Base-by-base conservation (phyloP, 2,329 filamentous ascomycete species). In the Botrytis byssoidea region DNA sequence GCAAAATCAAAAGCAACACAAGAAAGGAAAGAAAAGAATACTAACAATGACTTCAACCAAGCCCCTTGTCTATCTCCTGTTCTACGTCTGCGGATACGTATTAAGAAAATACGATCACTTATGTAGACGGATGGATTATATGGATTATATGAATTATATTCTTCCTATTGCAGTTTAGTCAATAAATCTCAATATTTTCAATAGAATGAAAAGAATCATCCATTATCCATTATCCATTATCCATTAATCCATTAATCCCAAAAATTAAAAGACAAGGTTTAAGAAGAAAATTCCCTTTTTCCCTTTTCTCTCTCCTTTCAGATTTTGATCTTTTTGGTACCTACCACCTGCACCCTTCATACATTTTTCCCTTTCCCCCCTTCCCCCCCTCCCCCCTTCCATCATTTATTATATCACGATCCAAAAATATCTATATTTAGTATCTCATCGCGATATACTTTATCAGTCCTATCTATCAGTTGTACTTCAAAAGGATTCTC, bases 361-460 rank as follows among this genome's bases (percentile, higher is more conserved):
- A 64, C 22, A 70, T 63, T 64, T 9, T 35, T 32, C 64, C 42
- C 20, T 48, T 35, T 29, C 29, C 32, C 32, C 63, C 63, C 20
- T 44, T 44, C 42, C 6, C 25, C 64, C 42, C 29, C 25, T 35
- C 44, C 29, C 37, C 37, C 37, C 61, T 42, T 42, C 22, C 25
- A n/a, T 40, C 37, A 48, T 48, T 48, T 14, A n/a, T 51, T 60
- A 32, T 40, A 59, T 71, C 69, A 71, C 69, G 42, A 65, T 71
- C 60, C 60, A 65, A 71, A 65, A 65, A 71, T 65, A 71, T 60
- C 69, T 71, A 71, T 71, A 71, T 65, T 71, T 71, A 71, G 69
- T 60, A 71, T 51, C 69, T 44, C 51, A 71, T 51, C 65, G 48
- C 35, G 65, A 68, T 42, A 46, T 42, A 48, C 69, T 65, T 32